phyloP scores from a whole-genome alignment of 441 rosid genomes.

The Aleurites moluccanus region DNA sequence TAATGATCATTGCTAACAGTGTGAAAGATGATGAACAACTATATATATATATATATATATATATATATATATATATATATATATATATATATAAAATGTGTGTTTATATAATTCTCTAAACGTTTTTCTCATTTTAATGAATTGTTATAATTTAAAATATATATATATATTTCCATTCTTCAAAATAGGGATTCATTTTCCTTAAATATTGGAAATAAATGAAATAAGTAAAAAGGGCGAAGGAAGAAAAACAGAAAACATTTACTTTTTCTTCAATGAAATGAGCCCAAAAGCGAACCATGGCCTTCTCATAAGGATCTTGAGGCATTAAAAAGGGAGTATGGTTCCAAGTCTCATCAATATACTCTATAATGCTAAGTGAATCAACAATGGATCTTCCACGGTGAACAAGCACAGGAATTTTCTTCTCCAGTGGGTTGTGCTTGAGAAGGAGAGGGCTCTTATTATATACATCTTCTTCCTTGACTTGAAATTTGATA shows the following conservation, averaged over 20 bases:
- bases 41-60: no score
- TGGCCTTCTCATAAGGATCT: conserved; percentile 14
- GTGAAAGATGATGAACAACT: no score
- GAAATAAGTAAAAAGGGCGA: no score
- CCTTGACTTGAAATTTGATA: background rate
- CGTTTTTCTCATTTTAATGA: no score
- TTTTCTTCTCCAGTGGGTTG: conserved; percentile 17
- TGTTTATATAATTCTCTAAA: no score
- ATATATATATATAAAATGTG: no score
- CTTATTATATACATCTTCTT: conserved; percentile 15
- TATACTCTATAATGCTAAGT: background rate
- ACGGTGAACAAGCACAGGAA: conserved; percentile 7
- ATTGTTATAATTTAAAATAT: no score
- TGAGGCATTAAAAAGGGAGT: conserved; percentile 14
- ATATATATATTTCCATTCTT: no score
- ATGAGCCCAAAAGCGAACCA: conserved; percentile 8
- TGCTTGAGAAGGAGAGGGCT: conserved; percentile 12
- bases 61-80: no score
- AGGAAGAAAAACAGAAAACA: background rate
- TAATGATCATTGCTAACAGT: no score
- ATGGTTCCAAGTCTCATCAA: conserved; percentile 20
- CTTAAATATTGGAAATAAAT: no score
- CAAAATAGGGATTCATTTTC: no score
- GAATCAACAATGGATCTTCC: conserved; percentile 11
- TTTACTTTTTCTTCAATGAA: conserved; percentile 6